Evolutionary conservation across 2,329 filamentous ascomycete genomes (phyloP).

Genomic region (Penicillium corylophilum): DNA sequence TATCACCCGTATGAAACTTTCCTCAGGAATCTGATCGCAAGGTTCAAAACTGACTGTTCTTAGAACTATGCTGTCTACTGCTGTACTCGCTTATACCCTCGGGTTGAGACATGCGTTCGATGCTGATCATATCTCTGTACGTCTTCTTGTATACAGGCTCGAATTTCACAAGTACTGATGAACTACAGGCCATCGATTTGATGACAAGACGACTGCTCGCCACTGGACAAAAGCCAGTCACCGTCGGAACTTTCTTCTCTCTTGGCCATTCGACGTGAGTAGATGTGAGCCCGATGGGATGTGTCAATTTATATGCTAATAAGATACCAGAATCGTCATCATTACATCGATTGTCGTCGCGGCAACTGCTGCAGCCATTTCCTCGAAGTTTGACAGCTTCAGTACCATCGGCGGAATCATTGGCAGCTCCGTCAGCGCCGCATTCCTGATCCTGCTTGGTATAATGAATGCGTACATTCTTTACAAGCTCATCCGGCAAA

Average conservation of each 20-base stretch:
- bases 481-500: slow-evolving; percentile 68
- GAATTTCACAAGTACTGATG: background rate
- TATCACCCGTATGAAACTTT: slow-evolving; percentile 37
- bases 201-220: slow-evolving; percentile 90
- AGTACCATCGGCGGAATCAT: slow-evolving; percentile 80
- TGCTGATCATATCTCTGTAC: slow-evolving; percentile 79
- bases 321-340: slow-evolving; percentile 66
- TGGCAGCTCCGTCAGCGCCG: slow-evolving; percentile 81
- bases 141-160: background rate
- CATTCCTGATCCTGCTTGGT: slow-evolving; percentile 78
- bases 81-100: slow-evolving; percentile 81
- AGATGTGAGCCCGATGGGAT: background rate
- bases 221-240: slow-evolving; percentile 79
- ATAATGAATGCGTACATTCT: slow-evolving; percentile 84
- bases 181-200: slow-evolving; percentile 73
- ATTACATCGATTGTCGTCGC: slow-evolving; percentile 89
- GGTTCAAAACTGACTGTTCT: background rate
- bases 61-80: slow-evolving; percentile 69
- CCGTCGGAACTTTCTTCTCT: slow-evolving; percentile 92
- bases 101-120: slow-evolving; percentile 94
- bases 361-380: slow-evolving; percentile 80
- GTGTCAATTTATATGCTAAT: background rate
- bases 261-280: slow-evolving; percentile 79
- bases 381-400: slow-evolving; percentile 77
- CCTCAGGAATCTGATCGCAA: background rate